Evolutionary conservation across 257 asterid genomes (phyloP), one percentile per base, ranked within the genome.

Genomic region (Ilex aquifolium): DNA sequence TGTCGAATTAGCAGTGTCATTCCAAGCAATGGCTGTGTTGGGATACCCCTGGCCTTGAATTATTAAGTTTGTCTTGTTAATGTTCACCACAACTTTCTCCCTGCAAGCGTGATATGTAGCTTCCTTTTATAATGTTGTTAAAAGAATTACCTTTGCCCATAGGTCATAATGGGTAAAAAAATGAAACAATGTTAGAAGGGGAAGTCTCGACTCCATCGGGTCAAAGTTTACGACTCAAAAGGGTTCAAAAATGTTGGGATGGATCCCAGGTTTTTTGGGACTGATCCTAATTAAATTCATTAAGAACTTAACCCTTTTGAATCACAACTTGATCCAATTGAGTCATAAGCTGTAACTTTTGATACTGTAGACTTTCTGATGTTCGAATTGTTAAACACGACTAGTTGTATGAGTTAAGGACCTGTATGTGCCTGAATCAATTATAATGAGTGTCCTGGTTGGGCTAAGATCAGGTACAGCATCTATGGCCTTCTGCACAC

Each of bases 1-100:
- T 0, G 88, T 75, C 14, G 98, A 88, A 74, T 83, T 81, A 6
- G 90, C 83, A 3, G 95, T 88, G 78, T 88, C 98, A 48, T 91
- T 88, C 98, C 96, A 91, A 40, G 74, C 69, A 56, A 91, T 76
- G 61, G 69, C 66, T 2, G 95, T 91, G 74, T 74, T 82, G 60
- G 44, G 76, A 64, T 81, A 81, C 30, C 96, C 98, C 69, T 85
- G 84, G 0, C 98, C 98, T 77, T 86, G 69, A 31, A 91, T 42
- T 74, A 91, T 84, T 73, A 91, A 42, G 61, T 84, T 91, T 13
- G 70, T 81, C 74, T 91, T 91, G 83, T 59, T 86, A 0, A 68
- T 44, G 59, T 14, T 74, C 53, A 88, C 83, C 17, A 60, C 78
- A 65, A 91, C 79, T 65, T 91, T 91, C 76, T 91, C 96, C 80